phyloP scores from a whole-genome alignment of 2,329 filamentous ascomycete genomes.

The Microsporum canis region DNA sequence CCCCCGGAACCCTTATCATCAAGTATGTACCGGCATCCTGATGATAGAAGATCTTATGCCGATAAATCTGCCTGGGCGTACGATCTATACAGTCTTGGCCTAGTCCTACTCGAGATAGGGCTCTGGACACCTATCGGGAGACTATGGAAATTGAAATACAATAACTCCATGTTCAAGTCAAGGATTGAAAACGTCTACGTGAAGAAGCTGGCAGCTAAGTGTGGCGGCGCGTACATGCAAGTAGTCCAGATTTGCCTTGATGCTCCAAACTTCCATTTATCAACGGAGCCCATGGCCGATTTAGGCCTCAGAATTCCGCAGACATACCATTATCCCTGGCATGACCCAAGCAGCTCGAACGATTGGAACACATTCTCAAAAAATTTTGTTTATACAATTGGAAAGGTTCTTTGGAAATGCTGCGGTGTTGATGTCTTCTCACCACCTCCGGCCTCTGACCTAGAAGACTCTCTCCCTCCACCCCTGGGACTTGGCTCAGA shows the following conservation, averaged over 20 bases:
- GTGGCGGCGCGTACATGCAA: conserved; percentile 52
- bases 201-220: conserved; percentile 50
- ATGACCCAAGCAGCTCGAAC: conserved; percentile 32
- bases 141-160: conserved; percentile 55
- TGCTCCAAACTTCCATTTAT: conserved; percentile 42
- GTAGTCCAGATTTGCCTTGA: conserved; percentile 51
- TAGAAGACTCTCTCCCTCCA: conserved; percentile 33
- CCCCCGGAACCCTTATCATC: conserved; percentile 35
- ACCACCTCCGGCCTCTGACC: conserved; percentile 29
- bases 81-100: conserved; percentile 52
- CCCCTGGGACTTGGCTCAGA: conserved; percentile 27
- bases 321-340: conserved; percentile 32
- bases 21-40: conserved; percentile 52
- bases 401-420: conserved; percentile 33
- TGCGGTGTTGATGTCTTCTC: conserved; percentile 33
- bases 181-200: conserved; percentile 53
- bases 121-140: conserved; percentile 52
- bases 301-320: conserved; percentile 31
- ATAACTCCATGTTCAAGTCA: conserved; percentile 50
- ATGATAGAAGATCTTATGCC: conserved; percentile 31
- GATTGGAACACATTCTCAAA: conserved; percentile 34
- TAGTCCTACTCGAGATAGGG: conserved; percentile 52
- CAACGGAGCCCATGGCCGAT: conserved; percentile 33
- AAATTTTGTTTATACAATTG: conserved; percentile 35
- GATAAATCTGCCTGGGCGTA: conserved; percentile 34